phyloP scores from a whole-genome alignment of 208 protist species.

The Naegleria fowleri region DNA sequence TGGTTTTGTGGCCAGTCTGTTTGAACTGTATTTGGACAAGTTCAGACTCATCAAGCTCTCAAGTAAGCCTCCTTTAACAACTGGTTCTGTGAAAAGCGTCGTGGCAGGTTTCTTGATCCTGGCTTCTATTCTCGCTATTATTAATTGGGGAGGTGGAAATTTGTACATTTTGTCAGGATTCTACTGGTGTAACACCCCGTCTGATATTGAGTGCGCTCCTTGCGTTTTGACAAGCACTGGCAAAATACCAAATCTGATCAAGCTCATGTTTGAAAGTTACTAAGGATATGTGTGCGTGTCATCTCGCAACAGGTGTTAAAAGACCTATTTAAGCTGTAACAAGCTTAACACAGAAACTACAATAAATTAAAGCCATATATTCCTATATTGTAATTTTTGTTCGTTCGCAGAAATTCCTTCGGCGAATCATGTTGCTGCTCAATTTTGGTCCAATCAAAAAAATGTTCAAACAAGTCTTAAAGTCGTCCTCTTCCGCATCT shows the following conservation, averaged over 20 bases:
- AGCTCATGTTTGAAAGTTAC: not conserved
- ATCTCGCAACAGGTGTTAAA: no score
- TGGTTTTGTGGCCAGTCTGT: not conserved
- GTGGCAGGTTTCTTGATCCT: not conserved
- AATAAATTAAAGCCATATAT: no score
- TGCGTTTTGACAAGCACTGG: not conserved
- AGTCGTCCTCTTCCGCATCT: no score
- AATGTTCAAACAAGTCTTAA: no score
- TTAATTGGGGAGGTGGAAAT: slow-evolving; percentile 15
- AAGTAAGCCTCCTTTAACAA: not conserved
- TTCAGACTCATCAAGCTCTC: not conserved
- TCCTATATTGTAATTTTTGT: no score
- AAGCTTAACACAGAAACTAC: no score
- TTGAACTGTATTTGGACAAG: slow-evolving; percentile 11
- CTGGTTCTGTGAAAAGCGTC: not conserved
- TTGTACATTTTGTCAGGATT: not conserved
- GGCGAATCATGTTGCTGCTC: no score
- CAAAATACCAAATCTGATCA: not conserved
- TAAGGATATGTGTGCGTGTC: no score
- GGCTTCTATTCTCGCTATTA: not conserved
- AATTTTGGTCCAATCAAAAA: no score
- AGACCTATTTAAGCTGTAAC: no score
- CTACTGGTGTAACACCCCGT: not conserved
- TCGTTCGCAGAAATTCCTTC: no score
- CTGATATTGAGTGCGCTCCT: not conserved